A percentile compares a stretch with the other conserved stretches of the same genome.
Conservation (phyloP, 2,329 filamentous ascomycete genomes). For the Phialophora verrucosa region DNA sequence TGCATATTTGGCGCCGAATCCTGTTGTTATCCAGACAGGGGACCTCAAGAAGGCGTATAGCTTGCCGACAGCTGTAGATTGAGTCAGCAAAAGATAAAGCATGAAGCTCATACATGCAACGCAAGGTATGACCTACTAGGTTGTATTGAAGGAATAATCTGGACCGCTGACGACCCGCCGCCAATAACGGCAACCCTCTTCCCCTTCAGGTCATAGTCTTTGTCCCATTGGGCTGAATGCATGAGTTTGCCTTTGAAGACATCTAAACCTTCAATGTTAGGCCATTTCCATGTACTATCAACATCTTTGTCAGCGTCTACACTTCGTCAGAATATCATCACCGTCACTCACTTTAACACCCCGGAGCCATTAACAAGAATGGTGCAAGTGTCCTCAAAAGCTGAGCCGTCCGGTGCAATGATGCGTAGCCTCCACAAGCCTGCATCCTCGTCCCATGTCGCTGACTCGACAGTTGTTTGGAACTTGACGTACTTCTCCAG, state of each 20-base stretch:
- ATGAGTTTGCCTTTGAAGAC: constrained; percentile 61
- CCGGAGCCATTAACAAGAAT: constrained; percentile 51
- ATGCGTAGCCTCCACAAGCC: constrained; percentile 26
- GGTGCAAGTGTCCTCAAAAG: constrained; percentile 31
- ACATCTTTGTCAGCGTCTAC: not conserved
- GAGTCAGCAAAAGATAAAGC: not conserved
- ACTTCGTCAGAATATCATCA: not conserved
- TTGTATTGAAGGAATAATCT: constrained; percentile 59
- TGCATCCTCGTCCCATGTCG: constrained; percentile 37
- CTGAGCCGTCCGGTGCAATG: constrained; percentile 23
- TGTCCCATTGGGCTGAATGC: constrained; percentile 63
- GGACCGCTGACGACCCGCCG: constrained; percentile 61
- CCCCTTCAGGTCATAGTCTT: constrained; percentile 54
- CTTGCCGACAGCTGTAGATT: constrained; percentile 32
- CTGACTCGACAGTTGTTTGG: constrained; percentile 35
- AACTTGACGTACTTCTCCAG: constrained; percentile 40
- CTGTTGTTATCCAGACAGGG: constrained; percentile 37
- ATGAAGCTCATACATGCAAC: not conserved
- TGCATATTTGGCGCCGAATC: constrained; percentile 36
- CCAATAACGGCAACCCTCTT: constrained; percentile 61
- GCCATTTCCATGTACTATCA: constrained; percentile 54
- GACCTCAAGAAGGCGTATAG: constrained; percentile 40
- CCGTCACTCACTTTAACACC: constrained; percentile 42
- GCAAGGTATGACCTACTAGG: constrained; percentile 34
- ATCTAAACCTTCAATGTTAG: constrained; percentile 58